Conservation (phyloP, 768 basidiomycete species). For the Roridomyces roridus region DNA sequence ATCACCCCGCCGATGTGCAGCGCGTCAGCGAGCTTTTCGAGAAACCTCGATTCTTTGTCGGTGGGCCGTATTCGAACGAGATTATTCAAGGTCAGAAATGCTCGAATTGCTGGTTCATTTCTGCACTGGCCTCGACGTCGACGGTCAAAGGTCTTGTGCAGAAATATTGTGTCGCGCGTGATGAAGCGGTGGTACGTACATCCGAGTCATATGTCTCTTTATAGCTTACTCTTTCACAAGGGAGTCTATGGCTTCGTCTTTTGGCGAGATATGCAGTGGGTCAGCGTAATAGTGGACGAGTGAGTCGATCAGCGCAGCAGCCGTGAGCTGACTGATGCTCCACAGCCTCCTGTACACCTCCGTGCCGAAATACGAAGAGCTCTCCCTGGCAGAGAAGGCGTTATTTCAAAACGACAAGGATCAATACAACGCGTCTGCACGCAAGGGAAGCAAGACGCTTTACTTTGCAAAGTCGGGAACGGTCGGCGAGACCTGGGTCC, state of each 20-base stretch:
- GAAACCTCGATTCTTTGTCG: slow-evolving; percentile 54
- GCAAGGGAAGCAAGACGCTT: slow-evolving; percentile 52
- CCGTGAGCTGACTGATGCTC: not conserved
- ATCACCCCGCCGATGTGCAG: slow-evolving; percentile 45
- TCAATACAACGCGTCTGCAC: slow-evolving; percentile 48
- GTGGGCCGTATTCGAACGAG: slow-evolving; percentile 49
- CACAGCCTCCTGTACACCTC: slow-evolving; percentile 54
- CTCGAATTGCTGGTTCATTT: slow-evolving; percentile 62
- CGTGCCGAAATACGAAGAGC: slow-evolving; percentile 59
- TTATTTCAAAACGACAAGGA: slow-evolving; percentile 60
- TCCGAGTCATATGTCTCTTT: too few species aligned
- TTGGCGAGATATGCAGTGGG: slow-evolving; percentile 58
- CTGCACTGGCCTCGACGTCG: slow-evolving; percentile 56
- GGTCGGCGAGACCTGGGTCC: slow-evolving; percentile 62
- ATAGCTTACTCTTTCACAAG: slow-evolving; percentile 26
- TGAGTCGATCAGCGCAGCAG: slow-evolving; percentile 30
- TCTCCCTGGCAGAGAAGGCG: slow-evolving; percentile 42
- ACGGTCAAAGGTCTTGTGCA: slow-evolving; percentile 51
- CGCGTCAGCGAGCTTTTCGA: slow-evolving; percentile 58
- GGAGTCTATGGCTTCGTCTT: slow-evolving; percentile 68
- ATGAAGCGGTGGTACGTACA: slow-evolving; percentile 40
- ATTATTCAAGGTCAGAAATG: slow-evolving; percentile 56
- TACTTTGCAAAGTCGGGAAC: slow-evolving; percentile 56
- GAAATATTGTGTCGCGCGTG: slow-evolving; percentile 60
- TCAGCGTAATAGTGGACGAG: slow-evolving; percentile 63